Evolutionary conservation across 2,329 filamentous ascomycete species (phyloP).

Genomic region (Clonostachys rosea): DNA sequence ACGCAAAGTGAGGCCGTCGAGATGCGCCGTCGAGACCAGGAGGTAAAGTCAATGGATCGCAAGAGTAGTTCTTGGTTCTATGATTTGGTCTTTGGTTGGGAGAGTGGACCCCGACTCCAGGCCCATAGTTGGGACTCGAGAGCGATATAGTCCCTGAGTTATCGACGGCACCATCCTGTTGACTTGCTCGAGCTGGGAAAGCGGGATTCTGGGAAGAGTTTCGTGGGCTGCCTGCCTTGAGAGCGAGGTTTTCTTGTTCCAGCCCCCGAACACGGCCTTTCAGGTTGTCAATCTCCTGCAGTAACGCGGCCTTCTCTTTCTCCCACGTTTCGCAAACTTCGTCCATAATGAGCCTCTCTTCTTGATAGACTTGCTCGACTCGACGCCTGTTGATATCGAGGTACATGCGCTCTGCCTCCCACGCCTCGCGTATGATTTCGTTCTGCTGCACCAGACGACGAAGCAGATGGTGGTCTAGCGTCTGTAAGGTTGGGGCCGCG

Average conservation of each 20-base stretch:
- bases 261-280: conserved; percentile 28
- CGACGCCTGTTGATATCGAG: conserved; percentile 48
- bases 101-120: no score
- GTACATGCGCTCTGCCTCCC: conserved; percentile 48
- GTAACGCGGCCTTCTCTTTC: conserved; percentile 32
- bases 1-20: conserved; percentile 24
- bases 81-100: neutral
- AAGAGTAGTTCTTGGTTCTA: neutral
- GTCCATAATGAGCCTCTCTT: conserved; percentile 49
- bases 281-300: conserved; percentile 33
- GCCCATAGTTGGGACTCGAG: neutral
- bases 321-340: conserved; percentile 42
- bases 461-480: conserved; percentile 19
- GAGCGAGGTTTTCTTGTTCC: conserved; percentile 26
- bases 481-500: neutral
- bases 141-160: neutral
- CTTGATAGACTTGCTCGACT: conserved; percentile 50
- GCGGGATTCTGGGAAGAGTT: neutral
- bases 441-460: conserved; percentile 36
- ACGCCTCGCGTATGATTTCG: conserved; percentile 37
- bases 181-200: neutral
- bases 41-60: conserved; percentile 17
- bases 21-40: conserved; percentile 25
- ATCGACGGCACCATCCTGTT: neutral
- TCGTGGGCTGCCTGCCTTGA: conserved; percentile 23